Conservation (phyloP, 345 rosid species). For the Trapa bicornis region DNA sequence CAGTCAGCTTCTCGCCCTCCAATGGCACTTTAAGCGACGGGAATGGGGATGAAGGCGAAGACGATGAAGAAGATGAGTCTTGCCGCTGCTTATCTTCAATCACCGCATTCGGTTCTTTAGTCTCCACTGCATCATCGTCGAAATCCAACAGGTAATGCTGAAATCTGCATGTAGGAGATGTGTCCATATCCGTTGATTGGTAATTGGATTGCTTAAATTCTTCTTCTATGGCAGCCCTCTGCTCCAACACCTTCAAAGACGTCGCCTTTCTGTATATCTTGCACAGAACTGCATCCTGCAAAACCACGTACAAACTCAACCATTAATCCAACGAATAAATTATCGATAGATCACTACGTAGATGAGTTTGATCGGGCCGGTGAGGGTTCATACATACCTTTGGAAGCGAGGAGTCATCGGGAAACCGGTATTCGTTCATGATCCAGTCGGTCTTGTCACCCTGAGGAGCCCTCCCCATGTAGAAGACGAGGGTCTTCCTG, state of each 20-base stretch:
- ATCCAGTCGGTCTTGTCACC: conserved; percentile 97
- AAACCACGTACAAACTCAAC: neutral
- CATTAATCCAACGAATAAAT: neutral
- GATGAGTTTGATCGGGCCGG: neutral
- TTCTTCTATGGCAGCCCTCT: conserved; percentile 66
- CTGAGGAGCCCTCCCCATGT: conserved; percentile 71
- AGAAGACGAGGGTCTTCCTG: conserved; percentile 88
- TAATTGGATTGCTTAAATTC: conserved; percentile 16
- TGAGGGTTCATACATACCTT: conserved; percentile 33
- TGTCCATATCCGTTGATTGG: conserved; percentile 29
- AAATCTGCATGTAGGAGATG: conserved; percentile 17
- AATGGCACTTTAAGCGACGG: conserved; percentile 18
- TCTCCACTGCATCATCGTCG: neutral
- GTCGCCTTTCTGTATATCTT: conserved; percentile 93
- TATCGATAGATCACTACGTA: neutral
- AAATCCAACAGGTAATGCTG: conserved; percentile 18
- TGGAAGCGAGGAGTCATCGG: conserved; percentile 46
- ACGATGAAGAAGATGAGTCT: neutral
- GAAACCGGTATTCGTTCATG: conserved; percentile 93
- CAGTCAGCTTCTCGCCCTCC: conserved; percentile 36
- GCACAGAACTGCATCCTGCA: conserved; percentile 80
- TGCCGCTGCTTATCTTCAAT: neutral
- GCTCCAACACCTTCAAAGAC: conserved; percentile 72
- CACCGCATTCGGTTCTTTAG: neutral
- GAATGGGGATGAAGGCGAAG: neutral